phyloP scores from a whole-genome alignment of 306 rosid species.

The Purshia tridentata region DNA sequence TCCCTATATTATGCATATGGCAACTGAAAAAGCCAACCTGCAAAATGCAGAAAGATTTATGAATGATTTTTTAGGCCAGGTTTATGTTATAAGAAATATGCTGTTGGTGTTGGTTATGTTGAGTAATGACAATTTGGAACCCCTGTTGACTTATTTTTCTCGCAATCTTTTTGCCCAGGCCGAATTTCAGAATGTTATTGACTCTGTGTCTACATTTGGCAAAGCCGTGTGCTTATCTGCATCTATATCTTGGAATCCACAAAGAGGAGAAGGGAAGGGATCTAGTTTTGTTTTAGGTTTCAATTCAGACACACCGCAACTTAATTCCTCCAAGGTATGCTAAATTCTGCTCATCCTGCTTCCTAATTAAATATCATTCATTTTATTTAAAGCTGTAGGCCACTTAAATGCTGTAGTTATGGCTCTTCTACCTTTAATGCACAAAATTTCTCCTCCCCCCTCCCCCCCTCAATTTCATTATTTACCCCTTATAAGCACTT shows the following conservation, averaged over 20 bases:
- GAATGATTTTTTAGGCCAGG: not conserved
- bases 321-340: conserved; percentile 83
- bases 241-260: conserved; percentile 80
- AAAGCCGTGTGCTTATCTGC: conserved; percentile 71
- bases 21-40: not conserved
- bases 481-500: not conserved
- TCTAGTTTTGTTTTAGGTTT: conserved; percentile 76
- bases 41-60: not conserved
- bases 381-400: conserved; percentile 23
- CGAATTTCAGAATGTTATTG: conserved; percentile 85
- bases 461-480: not conserved
- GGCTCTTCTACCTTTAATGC: not conserved
- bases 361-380: not conserved
- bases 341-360: conserved; percentile 13
- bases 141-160: not conserved
- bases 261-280: conserved; percentile 60
- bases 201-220: conserved; percentile 69
- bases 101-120: not conserved
- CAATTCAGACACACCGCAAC: conserved; percentile 64
- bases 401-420: not conserved
- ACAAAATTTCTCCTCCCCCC: not conserved
- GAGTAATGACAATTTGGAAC: not conserved
- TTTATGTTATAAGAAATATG: not conserved
- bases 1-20: not conserved
- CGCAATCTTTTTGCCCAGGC: conserved; percentile 50